Evolutionary conservation across 2,329 filamentous ascomycete genomes (phyloP).

Genomic region (Cytospora mali): DNA sequence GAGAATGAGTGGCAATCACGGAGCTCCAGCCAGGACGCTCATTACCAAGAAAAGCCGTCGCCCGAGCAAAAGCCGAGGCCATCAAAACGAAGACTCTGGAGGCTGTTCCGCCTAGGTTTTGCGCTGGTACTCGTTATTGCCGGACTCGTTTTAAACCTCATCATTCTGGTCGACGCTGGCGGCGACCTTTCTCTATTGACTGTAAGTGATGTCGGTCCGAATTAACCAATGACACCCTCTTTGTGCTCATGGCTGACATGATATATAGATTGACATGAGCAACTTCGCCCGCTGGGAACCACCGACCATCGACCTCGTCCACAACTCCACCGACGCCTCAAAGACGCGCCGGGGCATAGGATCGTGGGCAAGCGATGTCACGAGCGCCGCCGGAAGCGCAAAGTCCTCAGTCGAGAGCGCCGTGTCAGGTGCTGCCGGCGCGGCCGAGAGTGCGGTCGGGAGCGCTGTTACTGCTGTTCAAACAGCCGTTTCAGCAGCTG

Average conservation of each 20-base stretch:
- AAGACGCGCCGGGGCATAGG: constrained; percentile 22
- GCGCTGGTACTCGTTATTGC: constrained; percentile 20
- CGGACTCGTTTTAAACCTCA: constrained; percentile 24
- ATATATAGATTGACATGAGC: constrained; percentile 25
- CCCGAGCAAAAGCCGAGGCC: neutral
- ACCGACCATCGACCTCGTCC: constrained; percentile 21
- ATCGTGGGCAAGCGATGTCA: constrained; percentile 9
- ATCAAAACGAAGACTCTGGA: constrained; percentile 20
- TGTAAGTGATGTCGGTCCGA: constrained; percentile 2
- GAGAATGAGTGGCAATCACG: constrained; percentile 6
- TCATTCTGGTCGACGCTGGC: constrained; percentile 21
- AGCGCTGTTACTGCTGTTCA: neutral
- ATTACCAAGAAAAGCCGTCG: neutral
- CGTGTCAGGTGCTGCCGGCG: constrained; percentile 8
- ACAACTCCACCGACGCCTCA: constrained; percentile 16
- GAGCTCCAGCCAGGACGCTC: neutral
- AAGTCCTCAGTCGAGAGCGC: constrained; percentile 15
- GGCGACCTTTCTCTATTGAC: constrained; percentile 25
- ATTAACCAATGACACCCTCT: neutral
- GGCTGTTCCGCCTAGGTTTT: constrained; percentile 18
- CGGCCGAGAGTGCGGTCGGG: constrained; percentile 14
- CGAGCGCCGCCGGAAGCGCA: constrained; percentile 7
- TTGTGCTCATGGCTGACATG: neutral
- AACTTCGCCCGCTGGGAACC: constrained; percentile 24
- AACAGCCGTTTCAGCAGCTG: constrained; percentile 10